Evolutionary conservation across 179 eudicot species (phyloP).

Genomic region (Silene coronaria): DNA sequence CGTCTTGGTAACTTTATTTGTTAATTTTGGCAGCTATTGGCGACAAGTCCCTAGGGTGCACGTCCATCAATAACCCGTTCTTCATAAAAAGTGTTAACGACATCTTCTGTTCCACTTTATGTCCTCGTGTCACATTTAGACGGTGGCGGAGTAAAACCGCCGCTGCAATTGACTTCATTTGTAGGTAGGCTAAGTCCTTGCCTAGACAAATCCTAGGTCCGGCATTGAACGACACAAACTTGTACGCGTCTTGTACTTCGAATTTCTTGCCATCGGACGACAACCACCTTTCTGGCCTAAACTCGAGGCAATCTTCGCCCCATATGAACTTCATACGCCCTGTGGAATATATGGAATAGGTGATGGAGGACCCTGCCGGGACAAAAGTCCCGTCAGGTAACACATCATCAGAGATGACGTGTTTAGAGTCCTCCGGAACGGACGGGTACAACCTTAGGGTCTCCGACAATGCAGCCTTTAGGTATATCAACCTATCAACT

Average conservation of each 20-base stretch:
- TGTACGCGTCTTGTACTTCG: constrained; percentile 35
- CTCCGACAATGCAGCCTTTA: constrained; percentile 56
- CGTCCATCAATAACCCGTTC: constrained; percentile 47
- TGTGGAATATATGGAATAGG: constrained; percentile 53
- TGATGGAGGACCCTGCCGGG: constrained; percentile 52
- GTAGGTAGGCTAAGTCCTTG: constrained; percentile 52
- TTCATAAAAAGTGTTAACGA: constrained; percentile 55
- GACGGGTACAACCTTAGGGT: constrained; percentile 58
- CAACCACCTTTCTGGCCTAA: constrained; percentile 57
- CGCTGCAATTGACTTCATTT: constrained; percentile 59
- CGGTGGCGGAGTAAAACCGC: constrained; percentile 51
- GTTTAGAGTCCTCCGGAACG: constrained; percentile 60
- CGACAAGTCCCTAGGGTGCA: constrained; percentile 45
- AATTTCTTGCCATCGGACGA: constrained; percentile 34
- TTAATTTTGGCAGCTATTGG: constrained; percentile 32
- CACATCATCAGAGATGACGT: constrained; percentile 40
- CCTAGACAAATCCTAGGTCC: constrained; percentile 66
- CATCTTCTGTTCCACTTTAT: constrained; percentile 65
- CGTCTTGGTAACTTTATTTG: constrained; percentile 20
- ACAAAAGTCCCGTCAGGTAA: constrained; percentile 64
- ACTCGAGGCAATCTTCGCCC: constrained; percentile 60
- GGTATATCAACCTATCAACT: constrained; percentile 45
- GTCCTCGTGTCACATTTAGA: constrained; percentile 40
- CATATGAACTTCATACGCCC: constrained; percentile 59
- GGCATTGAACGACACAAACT: constrained; percentile 57